These are phyloP conservation scores for Pleurotus tuber-regium DNA, from an alignment of 768 basidiomycete species.

Conservation along the genomic window DNA sequence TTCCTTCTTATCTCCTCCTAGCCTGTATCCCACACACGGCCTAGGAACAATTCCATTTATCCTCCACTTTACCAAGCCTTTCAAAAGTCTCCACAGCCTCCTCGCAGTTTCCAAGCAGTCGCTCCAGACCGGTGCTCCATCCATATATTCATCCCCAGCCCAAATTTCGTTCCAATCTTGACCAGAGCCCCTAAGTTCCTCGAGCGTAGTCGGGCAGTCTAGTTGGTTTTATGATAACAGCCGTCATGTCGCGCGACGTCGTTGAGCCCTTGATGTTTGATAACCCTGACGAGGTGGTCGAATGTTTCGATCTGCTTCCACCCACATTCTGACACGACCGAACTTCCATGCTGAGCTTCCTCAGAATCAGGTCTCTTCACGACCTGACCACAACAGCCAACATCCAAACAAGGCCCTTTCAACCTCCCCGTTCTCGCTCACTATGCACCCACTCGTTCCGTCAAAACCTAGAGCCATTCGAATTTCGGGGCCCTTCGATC, in stretches of 20 bases:
- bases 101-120: neutral
- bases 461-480: no score
- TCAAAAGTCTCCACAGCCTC: neutral
- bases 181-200: neutral
- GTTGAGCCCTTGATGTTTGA: neutral
- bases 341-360: neutral
- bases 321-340: neutral
- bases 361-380: neutral
- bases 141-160: neutral
- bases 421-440: no score
- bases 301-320: neutral
- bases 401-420: neutral
- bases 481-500: no score
- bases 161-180: neutral
- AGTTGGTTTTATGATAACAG: neutral
- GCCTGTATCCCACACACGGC: neutral
- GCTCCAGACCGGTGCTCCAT: neutral
- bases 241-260: no score
- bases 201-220: neutral
- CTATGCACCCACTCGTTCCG: no score
- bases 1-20: conserved; percentile 2
- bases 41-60: neutral
- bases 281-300: neutral
- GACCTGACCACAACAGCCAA: neutral
- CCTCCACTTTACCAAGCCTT: conserved; percentile 4